Base-by-base conservation (phyloP, 192 early-diverging fungal genomes). In the Dispira simplex region DNA sequence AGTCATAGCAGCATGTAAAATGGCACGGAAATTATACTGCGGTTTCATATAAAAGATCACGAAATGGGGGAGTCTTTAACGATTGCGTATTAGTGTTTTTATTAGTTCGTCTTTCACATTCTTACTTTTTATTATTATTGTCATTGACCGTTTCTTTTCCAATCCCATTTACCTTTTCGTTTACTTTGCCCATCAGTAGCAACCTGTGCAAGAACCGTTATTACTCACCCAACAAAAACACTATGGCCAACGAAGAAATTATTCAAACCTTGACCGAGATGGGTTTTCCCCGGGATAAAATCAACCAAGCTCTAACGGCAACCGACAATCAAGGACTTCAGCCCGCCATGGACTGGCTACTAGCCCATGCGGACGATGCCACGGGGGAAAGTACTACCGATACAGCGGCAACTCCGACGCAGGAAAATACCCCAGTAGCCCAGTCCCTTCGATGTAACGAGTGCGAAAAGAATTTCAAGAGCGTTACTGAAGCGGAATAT, bases 381-480 rank as follows among this genome's bases (percentile, higher is more conserved):
- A 56, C 55, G n/a, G 68, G 66, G 28, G 69, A 71, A 46, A 64
- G 70, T 46, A 63, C 63, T 16, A 60, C 51, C 28, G 64, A 70
- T 20, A 32, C 51, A n/a, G 49, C 54, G 3, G 48, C 53, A 11
- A 55, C 11, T 20, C 18, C 65, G 11, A 27, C 64, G 20, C 46
- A 47, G 26, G 51, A 46, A 44, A 13, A 47, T 9, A 21, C 57
- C 11, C 25, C 51, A 18, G 21, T 63, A 28, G 64, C 77, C 6
- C 70, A 73, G 48, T 79, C 77, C 1, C 56, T 79, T 11, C 47
- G 63, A 11, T 79, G 77, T 69, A 84, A 87, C 67, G 89, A 88
- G 46, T 90, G 89, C 63, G 77, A 80, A 44, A 77, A 84, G 46
- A 70, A 83, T 39, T 72, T 90, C 45, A 67, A 76, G 11, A 79